Evolutionary conservation across 805 yeast genomes (phyloP).

Genomic region (Cyberlindnera saturnus): DNA sequence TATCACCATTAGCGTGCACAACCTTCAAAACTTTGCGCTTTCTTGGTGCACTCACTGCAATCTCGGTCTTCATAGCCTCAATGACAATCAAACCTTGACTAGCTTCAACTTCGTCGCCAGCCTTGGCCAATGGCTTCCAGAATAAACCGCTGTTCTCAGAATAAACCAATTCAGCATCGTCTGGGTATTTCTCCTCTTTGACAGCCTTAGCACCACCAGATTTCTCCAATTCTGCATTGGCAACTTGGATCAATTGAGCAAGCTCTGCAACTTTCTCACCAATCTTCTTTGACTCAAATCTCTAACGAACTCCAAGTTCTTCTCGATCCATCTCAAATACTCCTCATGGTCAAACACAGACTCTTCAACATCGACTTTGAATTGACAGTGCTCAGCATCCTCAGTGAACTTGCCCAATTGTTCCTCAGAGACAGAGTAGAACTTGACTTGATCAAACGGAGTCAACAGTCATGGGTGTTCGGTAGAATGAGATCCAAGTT

Average conservation of each 20-base stretch:
- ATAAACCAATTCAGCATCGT: slow-evolving; percentile 76
- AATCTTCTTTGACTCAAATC: slow-evolving; percentile 60
- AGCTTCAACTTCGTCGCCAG: slow-evolving; percentile 64
- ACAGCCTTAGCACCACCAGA: slow-evolving; percentile 40
- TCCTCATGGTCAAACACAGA: slow-evolving; percentile 76
- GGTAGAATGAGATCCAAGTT: slow-evolving; percentile 59
- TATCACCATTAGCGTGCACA: slow-evolving; percentile 81
- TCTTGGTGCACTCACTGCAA: slow-evolving; percentile 72
- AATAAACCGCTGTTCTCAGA: slow-evolving; percentile 94
- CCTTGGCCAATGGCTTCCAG: slow-evolving; percentile 86
- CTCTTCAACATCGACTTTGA: slow-evolving; percentile 66
- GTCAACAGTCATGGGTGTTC: slow-evolving; percentile 83
- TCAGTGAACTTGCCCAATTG: slow-evolving; percentile 69
- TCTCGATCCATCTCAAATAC: slow-evolving; percentile 74
- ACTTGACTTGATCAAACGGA: slow-evolving; percentile 92
- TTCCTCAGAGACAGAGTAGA: slow-evolving; percentile 83
- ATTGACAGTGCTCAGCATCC: slow-evolving; percentile 76
- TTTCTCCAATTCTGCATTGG: slow-evolving; percentile 66
- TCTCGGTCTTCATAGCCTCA: slow-evolving; percentile 98
- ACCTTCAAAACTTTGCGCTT: slow-evolving; percentile 70
- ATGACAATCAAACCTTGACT: slow-evolving; percentile 84
- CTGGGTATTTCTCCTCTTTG: slow-evolving; percentile 57
- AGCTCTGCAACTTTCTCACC: slow-evolving; percentile 85
- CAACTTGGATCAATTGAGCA: slow-evolving; percentile 71
- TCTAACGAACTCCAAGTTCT: slow-evolving; percentile 65